These are phyloP conservation scores for Coniochaeta sp. DNA, from an alignment of 2,329 filamentous ascomycete genomes.

Conservation along the genomic window DNA sequence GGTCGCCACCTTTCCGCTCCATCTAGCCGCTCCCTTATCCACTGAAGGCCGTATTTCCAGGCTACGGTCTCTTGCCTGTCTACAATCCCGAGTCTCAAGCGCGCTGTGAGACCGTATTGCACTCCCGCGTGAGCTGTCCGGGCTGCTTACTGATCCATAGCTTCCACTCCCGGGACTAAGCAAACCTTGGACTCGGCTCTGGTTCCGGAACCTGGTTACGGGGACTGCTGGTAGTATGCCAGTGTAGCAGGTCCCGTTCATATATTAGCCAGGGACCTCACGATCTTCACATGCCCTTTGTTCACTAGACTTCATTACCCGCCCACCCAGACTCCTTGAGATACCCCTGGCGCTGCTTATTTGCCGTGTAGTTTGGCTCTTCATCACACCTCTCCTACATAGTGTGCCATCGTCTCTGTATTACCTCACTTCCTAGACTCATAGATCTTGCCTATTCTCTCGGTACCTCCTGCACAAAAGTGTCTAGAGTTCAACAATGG, in stretches of 20 bases:
- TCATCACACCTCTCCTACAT: background rate
- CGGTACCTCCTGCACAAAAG: background rate
- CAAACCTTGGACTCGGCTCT: background rate
- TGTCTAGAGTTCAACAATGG: background rate
- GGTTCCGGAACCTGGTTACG: background rate
- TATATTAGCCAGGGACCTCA: background rate
- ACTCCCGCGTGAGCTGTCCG: background rate
- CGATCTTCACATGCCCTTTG: background rate
- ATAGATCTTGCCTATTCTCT: background rate
- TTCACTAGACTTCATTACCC: background rate
- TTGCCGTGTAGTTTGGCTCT: background rate
- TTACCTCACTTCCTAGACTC: background rate
- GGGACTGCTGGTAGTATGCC: background rate
- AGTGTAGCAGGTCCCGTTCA: background rate
- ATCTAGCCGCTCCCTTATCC: background rate
- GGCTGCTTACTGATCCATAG: background rate
- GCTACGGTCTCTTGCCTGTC: background rate
- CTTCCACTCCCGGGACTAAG: background rate
- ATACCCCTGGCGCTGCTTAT: background rate
- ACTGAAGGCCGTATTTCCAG: background rate
- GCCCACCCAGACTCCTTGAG: background rate
- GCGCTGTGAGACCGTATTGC: background rate
- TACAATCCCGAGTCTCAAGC: background rate
- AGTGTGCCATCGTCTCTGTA: background rate
- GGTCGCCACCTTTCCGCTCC: background rate